These are phyloP conservation scores for Aspergillus panamensis DNA, from an alignment of 495 filamentous ascomycete genomes.

Conservation along the genomic window DNA sequence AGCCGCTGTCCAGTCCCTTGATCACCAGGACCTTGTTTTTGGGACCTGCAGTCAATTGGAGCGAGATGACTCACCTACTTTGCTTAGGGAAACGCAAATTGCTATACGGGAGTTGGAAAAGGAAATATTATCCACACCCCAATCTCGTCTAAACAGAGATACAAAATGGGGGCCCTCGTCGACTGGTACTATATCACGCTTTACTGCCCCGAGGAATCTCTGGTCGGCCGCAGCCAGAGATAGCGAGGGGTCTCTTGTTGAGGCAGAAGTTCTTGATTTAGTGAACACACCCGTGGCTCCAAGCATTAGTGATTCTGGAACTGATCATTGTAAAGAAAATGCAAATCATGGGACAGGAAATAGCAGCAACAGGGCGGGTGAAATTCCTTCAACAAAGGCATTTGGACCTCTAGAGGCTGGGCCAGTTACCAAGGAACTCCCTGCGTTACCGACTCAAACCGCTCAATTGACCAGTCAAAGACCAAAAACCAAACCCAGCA, in stretches of 20 bases:
- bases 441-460: background rate
- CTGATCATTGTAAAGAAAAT: background rate
- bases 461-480: background rate
- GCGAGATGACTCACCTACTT: conserved; percentile 65
- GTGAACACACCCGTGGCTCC: conserved; percentile 40
- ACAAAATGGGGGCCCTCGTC: background rate
- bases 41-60: conserved; percentile 90
- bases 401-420: background rate
- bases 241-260: conserved; percentile 55
- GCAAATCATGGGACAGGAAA: background rate
- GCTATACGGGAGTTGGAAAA: conserved; percentile 62
- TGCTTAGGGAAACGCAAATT: conserved; percentile 63
- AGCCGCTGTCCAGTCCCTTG: conserved; percentile 63
- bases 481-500: conserved; percentile 2
- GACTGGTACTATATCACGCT: conserved; percentile 23
- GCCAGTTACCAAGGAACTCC: background rate
- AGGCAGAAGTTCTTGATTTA: conserved; percentile 55
- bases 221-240: conserved; percentile 71
- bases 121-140: background rate
- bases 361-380: conserved; percentile 10
- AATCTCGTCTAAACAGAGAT: background rate
- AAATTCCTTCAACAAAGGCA: background rate
- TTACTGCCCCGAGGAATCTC: conserved; percentile 42
- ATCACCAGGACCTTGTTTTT: conserved; percentile 79
- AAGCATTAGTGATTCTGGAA: background rate